A percentile compares a stretch with the other conserved stretches of the same genome.
Evolutionary conservation across 371 early-diverging fungal genomes (phyloP).

Genomic region (Mortierella sp.): DNA sequence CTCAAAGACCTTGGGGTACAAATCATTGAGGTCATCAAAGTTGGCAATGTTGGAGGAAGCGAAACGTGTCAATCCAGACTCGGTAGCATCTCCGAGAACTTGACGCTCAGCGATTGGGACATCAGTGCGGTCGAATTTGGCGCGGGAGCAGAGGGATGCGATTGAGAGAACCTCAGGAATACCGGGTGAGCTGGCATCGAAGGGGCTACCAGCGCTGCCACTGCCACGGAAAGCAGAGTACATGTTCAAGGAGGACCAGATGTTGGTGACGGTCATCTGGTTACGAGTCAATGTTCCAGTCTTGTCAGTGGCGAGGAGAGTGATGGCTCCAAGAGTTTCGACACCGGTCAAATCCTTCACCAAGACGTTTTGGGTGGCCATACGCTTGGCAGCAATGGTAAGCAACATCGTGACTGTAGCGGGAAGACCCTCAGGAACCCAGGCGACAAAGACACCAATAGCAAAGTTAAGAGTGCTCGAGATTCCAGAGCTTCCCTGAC

Average conservation of each 20-base stretch:
- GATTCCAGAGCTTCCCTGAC: slow-evolving; percentile 66
- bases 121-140: slow-evolving; percentile 90
- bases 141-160: slow-evolving; percentile 82
- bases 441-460: slow-evolving; percentile 89
- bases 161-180: slow-evolving; percentile 78
- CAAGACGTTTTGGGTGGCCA: slow-evolving; percentile 89
- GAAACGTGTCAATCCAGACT: slow-evolving; percentile 88
- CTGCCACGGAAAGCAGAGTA: slow-evolving; percentile 71
- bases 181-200: slow-evolving; percentile 67
- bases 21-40: slow-evolving; percentile 73
- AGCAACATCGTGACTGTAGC: slow-evolving; percentile 92
- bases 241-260: slow-evolving; percentile 83
- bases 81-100: slow-evolving; percentile 93
- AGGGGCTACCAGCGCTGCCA: slow-evolving; percentile 56
- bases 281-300: slow-evolving; percentile 96
- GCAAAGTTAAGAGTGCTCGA: slow-evolving; percentile 88
- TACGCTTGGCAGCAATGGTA: slow-evolving; percentile 94
- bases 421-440: slow-evolving; percentile 93
- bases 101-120: slow-evolving; percentile 82
- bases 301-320: slow-evolving; percentile 95
- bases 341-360: slow-evolving; percentile 96
- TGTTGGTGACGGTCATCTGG: slow-evolving; percentile 93
- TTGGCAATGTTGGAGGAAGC: slow-evolving; percentile 74
- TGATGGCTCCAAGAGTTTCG: slow-evolving; percentile 96
- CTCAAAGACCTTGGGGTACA: slow-evolving; percentile 91